phyloP scores from a whole-genome alignment of 1,284 basidiomycete genomes.

The Microbotryum saponariae region DNA sequence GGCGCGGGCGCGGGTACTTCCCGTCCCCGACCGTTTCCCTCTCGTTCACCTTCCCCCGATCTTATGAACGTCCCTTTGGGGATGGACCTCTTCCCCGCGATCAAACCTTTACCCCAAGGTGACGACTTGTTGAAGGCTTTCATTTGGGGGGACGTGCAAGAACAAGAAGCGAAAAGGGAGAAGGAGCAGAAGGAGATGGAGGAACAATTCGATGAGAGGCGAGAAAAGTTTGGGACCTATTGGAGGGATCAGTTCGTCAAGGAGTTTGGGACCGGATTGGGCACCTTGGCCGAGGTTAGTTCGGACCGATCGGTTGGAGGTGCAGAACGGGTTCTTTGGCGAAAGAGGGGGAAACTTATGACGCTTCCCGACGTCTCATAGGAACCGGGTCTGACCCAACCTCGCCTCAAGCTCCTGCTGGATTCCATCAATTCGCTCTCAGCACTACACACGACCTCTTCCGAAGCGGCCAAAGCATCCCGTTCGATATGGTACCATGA shows the following conservation, averaged over 20 bases:
- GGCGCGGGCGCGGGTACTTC: no score
- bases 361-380: constrained; percentile 13
- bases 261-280: constrained; percentile 30
- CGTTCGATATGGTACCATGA: constrained; percentile 31
- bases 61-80: constrained; percentile 28
- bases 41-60: constrained; percentile 19
- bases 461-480: constrained; percentile 3
- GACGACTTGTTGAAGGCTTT: constrained; percentile 7
- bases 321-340: no score
- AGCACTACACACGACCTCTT: constrained; percentile 28
- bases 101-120: constrained; percentile 16
- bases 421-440: constrained; percentile 30
- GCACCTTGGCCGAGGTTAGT: constrained; percentile 22
- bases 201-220: constrained; percentile 2
- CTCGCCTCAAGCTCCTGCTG: constrained; percentile 27
- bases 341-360: no score
- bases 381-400: constrained; percentile 29
- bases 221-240: constrained; percentile 27
- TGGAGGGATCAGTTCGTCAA: constrained; percentile 27
- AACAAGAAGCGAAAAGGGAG: constrained; percentile 2
- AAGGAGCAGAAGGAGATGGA: constrained; percentile 3
- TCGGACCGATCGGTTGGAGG: no score
- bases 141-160: not conserved
- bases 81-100: constrained; percentile 17
- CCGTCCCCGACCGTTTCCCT: constrained; percentile 19